Evolutionary conservation across 257 asterid genomes (phyloP), one percentile per base, ranked within the genome.

Genomic region (Ehretia macrophylla): DNA sequence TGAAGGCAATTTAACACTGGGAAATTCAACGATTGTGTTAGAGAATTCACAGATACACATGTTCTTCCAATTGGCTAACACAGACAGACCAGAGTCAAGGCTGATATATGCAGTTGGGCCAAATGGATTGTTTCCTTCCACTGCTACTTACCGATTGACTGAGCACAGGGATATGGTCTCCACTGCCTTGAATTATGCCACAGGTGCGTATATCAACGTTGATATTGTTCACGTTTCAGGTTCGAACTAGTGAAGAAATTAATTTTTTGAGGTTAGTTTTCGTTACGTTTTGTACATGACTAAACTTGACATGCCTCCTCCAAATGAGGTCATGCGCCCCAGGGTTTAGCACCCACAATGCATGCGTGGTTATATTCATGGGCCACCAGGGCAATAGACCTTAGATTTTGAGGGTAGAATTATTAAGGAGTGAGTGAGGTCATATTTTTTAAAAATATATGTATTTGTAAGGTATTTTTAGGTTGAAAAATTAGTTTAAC

Each of bases 81-180:
- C 62, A 44, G 73, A 37, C 10, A 61, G 4, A 18, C 99, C 97
- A 35, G 45, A 42, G 35, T 40, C 71, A 11, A 74, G 60, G 18
- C 71, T 93, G 50, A 50, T 93, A 22, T 93, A 86, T 71, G 70
- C 95, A 32, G 71, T 85, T 1, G 97, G 99, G 4, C 89, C 64
- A 11, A 0, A 17, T 0, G 78, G 83, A 11, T 67, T 52, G 8
- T 38, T 84, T 18, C 99, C 97, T 13, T 48, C 69, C 0, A 10
- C 50, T 5, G 17, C 83, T 6, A 38, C 14, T 32, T 74, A 23
- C 64, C 82, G 68, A 8, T 56, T 93, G 37, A 5, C 75, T 3
- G 63, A 86, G 51, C 99, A 93, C 51, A 49, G 53, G 2, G 77
- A 73, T 5, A 69, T 48, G 56, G 59, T 69, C 63, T 39, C 86